These are phyloP conservation scores for Xylariaceae sp. DNA, from an alignment of 2,329 filamentous ascomycete species.

Conservation along the genomic window DNA sequence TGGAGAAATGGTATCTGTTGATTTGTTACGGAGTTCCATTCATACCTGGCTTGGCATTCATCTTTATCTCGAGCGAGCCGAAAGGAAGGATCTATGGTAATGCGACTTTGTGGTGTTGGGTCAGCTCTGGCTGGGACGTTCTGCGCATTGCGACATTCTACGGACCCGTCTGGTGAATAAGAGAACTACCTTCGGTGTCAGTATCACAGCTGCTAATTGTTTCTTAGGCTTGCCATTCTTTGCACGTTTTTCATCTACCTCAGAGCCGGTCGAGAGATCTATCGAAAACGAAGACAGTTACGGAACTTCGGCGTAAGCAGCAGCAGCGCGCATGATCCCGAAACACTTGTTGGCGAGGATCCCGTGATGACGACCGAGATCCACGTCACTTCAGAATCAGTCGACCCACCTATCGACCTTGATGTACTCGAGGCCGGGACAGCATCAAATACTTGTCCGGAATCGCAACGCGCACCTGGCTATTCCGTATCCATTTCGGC, in stretches of 20 bases:
- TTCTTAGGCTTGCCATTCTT: conserved; percentile 54
- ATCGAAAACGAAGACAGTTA: conserved; percentile 61
- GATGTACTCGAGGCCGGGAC: conserved; percentile 28
- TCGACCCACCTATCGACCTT: conserved; percentile 31
- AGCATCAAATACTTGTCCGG: conserved; percentile 10
- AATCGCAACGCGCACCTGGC: conserved; percentile 22
- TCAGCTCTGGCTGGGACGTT: conserved; percentile 62
- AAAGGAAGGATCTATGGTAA: conserved; percentile 66
- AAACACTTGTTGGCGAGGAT: conserved; percentile 42
- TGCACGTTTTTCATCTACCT: conserved; percentile 63
- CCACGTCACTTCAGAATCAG: conserved; percentile 54
- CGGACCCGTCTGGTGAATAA: conserved; percentile 59
- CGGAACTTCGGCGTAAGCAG: conserved; percentile 45
- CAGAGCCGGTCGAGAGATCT: conserved; percentile 63
- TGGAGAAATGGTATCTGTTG: conserved; percentile 69
- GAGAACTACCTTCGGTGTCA: not conserved
- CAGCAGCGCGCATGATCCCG: conserved; percentile 37
- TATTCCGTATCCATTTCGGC: conserved; percentile 53
- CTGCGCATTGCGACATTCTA: conserved; percentile 75
- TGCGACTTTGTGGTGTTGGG: conserved; percentile 80
- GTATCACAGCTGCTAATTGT: conserved; percentile 6
- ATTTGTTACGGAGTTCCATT: conserved; percentile 71
- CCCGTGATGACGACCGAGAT: conserved; percentile 60
- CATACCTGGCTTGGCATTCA: conserved; percentile 61
- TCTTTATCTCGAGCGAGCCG: conserved; percentile 56